Evolutionary conservation across 2,329 filamentous ascomycete species (phyloP), one percentile per base, ranked within the genome.

Genomic region (Alternaria sp.): DNA sequence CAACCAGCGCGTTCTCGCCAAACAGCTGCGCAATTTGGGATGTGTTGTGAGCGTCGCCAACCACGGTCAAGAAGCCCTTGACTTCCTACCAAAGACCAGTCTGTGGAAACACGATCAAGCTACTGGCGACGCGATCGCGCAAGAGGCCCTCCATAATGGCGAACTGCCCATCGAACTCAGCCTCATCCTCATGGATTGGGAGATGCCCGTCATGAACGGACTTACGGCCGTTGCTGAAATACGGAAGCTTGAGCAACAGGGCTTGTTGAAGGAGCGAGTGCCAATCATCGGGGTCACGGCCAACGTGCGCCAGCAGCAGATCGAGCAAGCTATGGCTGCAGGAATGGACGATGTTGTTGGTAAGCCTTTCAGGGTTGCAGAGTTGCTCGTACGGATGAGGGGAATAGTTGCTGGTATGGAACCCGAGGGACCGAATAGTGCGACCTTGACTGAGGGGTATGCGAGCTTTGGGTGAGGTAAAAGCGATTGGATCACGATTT

Each of bases 311-410:
- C 60, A 65, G 45, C 68, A 77, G 52, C 76, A 79, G 60, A 71
- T 79, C 2, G 47, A 70, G 3, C 65, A 45, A 10, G 74, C 77
- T 1, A 62, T 77, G 13, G 57, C 72, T 25, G 75, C 73, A 0
- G 78, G 77, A 4, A 79, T 79, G 77, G 76, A 79, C n/a, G 71
- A 77, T 78, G 88, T 93, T 46, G 91, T 95, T 36, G 90, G 90
- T 1, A 95, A 95, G 75, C 92, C 92, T 4, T 95, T 94, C 75
- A 64, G 72, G 3, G 72, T 78, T 23, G 64, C 64, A 1, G 75
- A 77, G 50, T 54, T 78, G 43, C 60, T 74, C 26, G 59, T 46
- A 1, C 68, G 67, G 9, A 75, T 76, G 69, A 67, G 49, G 40
- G 60, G 60, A 1, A 61, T 70, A 17, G 65, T 72, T 3, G 57